Base-by-base conservation (phyloP, 805 yeast species). In the Zygosaccharomyces bailii region DNA sequence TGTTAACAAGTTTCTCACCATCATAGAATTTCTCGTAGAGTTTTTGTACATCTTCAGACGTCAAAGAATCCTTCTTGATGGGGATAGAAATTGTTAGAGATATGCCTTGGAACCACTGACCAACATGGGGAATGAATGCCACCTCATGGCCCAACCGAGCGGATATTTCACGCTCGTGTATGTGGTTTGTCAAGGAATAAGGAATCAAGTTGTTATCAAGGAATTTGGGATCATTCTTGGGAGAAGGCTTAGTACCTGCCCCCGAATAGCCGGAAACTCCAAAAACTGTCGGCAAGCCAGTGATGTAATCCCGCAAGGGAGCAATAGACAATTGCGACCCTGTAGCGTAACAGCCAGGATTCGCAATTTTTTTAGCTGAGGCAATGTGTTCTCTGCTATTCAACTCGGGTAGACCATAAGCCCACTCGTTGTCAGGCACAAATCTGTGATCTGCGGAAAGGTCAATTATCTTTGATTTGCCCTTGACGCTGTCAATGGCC, bases 311-410 rank as follows among this genome's bases (percentile, higher is more conserved):
- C n/a, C 76, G 68, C 56, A 93, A 72, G 27, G 99, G 99, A 38
- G 91, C 82, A 62, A 93, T 82, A 10, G 96, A 90, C 19, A 89
- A 69, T 72, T 93, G 98, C 10, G 97, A 93, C 46, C 95, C 97
- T 36, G 99, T 93, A n/a, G 99, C 97, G 65, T 90, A 93, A 73
- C 99, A 93, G 38, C 99, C 99, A 2, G 99, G 99, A 70, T 93
- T 93, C 4, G 97, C 83, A 50, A 93, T 86, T 63, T 85, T 86
- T 59, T 76, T 74, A 14, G 98, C 91, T 10, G 71, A 60, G 29
- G 85, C 77, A 56, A 93, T 85, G 8, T 61, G 61, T 7, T 70
- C 61, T 63, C 99, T 80, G 54, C 80, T 75, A 45, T 78, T 80
- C 59, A 93, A 75, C 69, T 93, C 99, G 6, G 99, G 99, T 56